phyloP scores from a whole-genome alignment of 805 yeast genomes.

The Brettanomyces custersianus region DNA sequence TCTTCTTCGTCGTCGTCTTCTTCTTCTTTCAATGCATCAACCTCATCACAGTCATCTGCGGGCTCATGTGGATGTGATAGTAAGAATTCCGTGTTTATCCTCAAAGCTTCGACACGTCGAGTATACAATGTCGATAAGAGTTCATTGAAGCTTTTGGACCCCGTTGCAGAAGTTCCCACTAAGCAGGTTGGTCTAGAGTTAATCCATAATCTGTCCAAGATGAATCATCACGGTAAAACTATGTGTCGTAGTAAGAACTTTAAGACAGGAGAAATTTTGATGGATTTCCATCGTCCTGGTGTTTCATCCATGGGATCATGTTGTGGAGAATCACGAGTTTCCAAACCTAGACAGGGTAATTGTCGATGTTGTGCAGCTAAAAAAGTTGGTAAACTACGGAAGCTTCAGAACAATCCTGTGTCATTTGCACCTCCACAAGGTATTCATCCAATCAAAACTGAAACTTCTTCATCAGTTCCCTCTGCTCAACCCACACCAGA shows the following conservation, averaged over 20 bases:
- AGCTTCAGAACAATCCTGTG: too few relatives aligned
- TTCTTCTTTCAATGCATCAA: neutral
- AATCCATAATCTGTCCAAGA: slow-evolving; percentile 16
- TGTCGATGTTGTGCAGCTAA: too few relatives aligned
- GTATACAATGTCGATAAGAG: slow-evolving; percentile 28
- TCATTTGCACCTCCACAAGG: too few relatives aligned
- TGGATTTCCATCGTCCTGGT: slow-evolving; percentile 1
- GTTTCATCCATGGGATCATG: neutral
- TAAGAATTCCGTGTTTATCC: slow-evolving; percentile 20
- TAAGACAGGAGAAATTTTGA: neutral
- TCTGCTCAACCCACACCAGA: neutral
- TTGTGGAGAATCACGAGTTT: neutral
- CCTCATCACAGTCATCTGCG: neutral
- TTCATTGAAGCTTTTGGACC: slow-evolving; percentile 24
- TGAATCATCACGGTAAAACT: slow-evolving; percentile 12
- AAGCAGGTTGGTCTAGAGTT: slow-evolving; percentile 23
- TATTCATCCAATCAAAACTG: too few relatives aligned
- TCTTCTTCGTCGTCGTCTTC: slow-evolving; percentile 1
- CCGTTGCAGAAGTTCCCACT: slow-evolving; percentile 25
- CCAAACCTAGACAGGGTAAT: too few relatives aligned
- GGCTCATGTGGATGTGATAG: slow-evolving; percentile 1
- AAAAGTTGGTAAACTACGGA: too few relatives aligned
- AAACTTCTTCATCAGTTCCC: too few relatives aligned
- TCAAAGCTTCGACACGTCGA: slow-evolving; percentile 26
- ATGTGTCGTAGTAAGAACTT: slow-evolving; percentile 9